Conservation (phyloP, 768 basidiomycete genomes). For the Grammothele lineata region DNA sequence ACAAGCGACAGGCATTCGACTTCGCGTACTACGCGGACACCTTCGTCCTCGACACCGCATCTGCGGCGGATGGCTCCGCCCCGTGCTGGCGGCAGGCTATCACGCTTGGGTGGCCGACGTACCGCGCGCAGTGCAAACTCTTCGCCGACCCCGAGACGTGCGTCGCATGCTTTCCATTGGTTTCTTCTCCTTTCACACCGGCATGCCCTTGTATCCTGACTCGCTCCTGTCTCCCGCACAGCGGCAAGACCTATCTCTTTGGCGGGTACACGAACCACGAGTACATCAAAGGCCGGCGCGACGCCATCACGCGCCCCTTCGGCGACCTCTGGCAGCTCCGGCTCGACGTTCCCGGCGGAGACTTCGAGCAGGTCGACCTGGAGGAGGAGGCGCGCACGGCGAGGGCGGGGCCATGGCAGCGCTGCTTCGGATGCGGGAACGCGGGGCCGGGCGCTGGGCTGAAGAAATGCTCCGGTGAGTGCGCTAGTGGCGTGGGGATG, state of each 20-base stretch:
- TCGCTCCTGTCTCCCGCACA: too few relatives aligned
- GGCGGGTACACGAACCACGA: constrained; percentile 39
- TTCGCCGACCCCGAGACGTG: constrained; percentile 29
- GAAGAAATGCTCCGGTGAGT: constrained; percentile 37
- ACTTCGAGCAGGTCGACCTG: constrained; percentile 34
- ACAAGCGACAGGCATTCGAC: not conserved
- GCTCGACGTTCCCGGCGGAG: constrained; percentile 33
- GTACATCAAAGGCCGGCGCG: constrained; percentile 30
- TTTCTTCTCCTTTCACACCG: too few relatives aligned
- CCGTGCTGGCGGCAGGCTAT: constrained; percentile 35
- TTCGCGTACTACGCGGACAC: constrained; percentile 41
- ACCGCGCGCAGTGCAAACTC: constrained; percentile 33
- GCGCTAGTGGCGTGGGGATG: not conserved
- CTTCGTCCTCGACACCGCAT: constrained; percentile 27
- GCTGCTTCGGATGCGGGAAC: constrained; percentile 36
- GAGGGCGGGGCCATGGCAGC: constrained; percentile 36
- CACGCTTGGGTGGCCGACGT: constrained; percentile 39
- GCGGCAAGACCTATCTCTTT: constrained; percentile 33
- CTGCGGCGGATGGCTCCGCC: not conserved
- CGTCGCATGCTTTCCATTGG: too few relatives aligned
- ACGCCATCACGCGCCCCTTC: constrained; percentile 27
- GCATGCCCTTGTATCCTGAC: too few relatives aligned
- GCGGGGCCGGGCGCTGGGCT: constrained; percentile 27
- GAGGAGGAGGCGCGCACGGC: constrained; percentile 35
- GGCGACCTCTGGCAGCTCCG: constrained; percentile 37